Conservation (phyloP, 2,329 filamentous ascomycete genomes). For the Aspergillus sergii region DNA sequence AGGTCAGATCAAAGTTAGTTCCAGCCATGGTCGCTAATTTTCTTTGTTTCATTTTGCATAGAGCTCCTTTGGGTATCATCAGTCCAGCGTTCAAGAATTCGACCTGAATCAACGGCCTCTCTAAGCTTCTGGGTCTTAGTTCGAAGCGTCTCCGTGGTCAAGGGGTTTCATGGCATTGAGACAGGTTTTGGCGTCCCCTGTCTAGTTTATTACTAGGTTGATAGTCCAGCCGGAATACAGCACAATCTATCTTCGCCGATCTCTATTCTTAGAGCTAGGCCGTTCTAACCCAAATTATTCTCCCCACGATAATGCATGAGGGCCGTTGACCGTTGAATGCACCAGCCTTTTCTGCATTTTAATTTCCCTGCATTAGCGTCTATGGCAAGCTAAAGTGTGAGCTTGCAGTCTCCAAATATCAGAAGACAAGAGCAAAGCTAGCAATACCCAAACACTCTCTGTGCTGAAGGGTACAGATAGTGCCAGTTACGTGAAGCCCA, state of each 20-base stretch:
- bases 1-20: not conserved
- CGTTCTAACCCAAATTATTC: not conserved
- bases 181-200: too few species aligned
- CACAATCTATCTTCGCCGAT: not conserved
- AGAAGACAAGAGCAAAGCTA: too few species aligned
- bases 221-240: not conserved
- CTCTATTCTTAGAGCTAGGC: not conserved
- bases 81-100: not conserved
- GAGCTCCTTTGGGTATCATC: not conserved
- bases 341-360: not conserved
- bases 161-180: not conserved
- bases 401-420: too few species aligned
- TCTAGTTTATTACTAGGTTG: accelerated
- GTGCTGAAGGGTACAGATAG: too few species aligned
- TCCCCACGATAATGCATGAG: not conserved
- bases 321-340: not conserved
- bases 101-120: not conserved
- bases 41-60: not conserved
- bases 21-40: not conserved
- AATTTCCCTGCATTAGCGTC: not conserved
- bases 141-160: not conserved
- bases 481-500: too few species aligned
- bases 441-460: too few species aligned
- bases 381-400: not conserved
- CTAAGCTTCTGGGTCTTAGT: not conserved